Percentiles rank a stretch among this genome's conserved stretches.
These are phyloP conservation scores for Marasmius sp. DNA, from an alignment of 1,284 basidiomycete species.

Conservation along the genomic window DNA sequence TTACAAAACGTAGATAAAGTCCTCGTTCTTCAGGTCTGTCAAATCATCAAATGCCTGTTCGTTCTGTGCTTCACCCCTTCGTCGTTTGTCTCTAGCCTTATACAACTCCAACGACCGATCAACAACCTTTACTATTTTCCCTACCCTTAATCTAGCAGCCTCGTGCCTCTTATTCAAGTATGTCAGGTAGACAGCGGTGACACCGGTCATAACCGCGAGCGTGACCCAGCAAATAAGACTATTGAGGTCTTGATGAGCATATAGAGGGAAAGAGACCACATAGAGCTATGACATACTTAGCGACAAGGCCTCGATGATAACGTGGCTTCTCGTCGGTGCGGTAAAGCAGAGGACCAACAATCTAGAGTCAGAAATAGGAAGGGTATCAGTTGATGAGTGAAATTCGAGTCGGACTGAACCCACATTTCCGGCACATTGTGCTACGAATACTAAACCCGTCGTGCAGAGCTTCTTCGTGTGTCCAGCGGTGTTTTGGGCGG, in stretches of 20 bases:
- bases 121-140: constrained; percentile 35
- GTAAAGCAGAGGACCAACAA: constrained; percentile 41
- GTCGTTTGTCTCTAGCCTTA: constrained; percentile 15
- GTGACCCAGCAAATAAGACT: constrained; percentile 41
- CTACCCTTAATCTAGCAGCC: constrained; percentile 30
- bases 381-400: neutral
- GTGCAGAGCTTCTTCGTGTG: constrained; percentile 44
- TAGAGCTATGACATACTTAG: constrained; percentile 25
- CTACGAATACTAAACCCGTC: constrained; percentile 39
- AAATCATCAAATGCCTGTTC: constrained; percentile 44
- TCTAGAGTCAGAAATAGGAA: constrained; percentile 21
- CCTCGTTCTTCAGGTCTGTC: constrained; percentile 44
- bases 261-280: constrained; percentile 3
- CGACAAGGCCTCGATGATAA: constrained; percentile 36
- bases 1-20: constrained; percentile 44
- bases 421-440: constrained; percentile 44
- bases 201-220: constrained; percentile 29
- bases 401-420: constrained; percentile 2
- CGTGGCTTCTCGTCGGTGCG: constrained; percentile 37
- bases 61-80: constrained; percentile 27
- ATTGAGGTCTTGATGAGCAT: neutral
- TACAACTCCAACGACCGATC: constrained; percentile 43
- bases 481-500: constrained; percentile 42
- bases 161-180: constrained; percentile 41
- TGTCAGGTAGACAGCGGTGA: constrained; percentile 39